Evolutionary conservation across 306 rosid genomes (phyloP), one percentile per base, ranked within the genome.

Genomic region (Begonia loranthoides): DNA sequence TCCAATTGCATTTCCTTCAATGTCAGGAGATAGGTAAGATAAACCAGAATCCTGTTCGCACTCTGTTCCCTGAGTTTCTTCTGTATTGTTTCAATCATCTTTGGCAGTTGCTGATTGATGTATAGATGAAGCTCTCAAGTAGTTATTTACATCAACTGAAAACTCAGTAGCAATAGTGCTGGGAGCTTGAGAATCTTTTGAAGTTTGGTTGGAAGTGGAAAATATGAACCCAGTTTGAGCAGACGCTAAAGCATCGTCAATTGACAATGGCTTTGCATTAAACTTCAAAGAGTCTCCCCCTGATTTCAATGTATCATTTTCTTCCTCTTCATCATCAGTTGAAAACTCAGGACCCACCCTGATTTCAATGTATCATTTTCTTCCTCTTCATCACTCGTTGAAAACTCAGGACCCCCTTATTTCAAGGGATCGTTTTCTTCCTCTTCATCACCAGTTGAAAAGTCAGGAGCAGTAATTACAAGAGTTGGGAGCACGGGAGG

Each of bases 401-500:
- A 22, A 22, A 22, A 22, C 28, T 22, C 2, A 22, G 28, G 28
- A 22, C 28, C 28, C 4, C 28, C 3, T 22, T 2, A 22, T 22
- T 22, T 22, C 4, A 22, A 22, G 2, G 56, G 63, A 22, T 50
- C 52, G 49, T 44, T 61, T 50, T 69, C 84, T 51, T 70, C 82
- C 44, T 72, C 85, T 49, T 76, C 90, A 54, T 79, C 90, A 10
- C 63, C 66, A 16, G 71, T 82, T 21, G 78, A 62, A 72, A 90
- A 85, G 50, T 82, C 94, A 0, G 95, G 95, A 65, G 94, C 95
- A 46, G 73, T 82, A 55, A 90, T 76, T 19, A 85, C 62, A 63
- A 85, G 85, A 73, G 82, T 69, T 22, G 87, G 92, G 57, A 56
- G 62, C 69, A 80, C 50, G 46, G 51, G 73, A 57, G 77, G 22